Evolutionary conservation across 129 eudicot genomes (phyloP), one percentile per base, ranked within the genome.

Genomic region (Smallanthus sonchifolius): DNA sequence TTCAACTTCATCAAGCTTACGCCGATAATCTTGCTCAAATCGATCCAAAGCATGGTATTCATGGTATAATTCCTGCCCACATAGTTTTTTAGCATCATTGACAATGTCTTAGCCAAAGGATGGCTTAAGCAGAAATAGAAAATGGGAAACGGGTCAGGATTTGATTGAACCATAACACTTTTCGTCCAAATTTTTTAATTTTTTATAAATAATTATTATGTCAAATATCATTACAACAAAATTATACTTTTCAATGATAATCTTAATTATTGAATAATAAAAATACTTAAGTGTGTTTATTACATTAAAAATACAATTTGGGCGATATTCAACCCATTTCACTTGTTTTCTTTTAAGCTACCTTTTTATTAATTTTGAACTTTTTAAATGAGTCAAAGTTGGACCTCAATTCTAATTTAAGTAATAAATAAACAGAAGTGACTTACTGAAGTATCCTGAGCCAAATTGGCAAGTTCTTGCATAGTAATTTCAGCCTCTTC

Each of bases 381-480:
- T 36, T 16, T 38, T 36, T 14, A 24, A 40, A 40, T 39, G 11
- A 34, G 6, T 40, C 15, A 34, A 42, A 40, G 14, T 30, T 73
- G 10, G 4, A 10, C 10, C 51, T 13, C 30, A 36, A 17, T 48
- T 73, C 14, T 15, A 59, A 2, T 8, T 17, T n/a, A 52, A 28
- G 10, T 10, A 66, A 51, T n/a, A 65, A 62, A 15, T 59, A 30
- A 2, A 39, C 42, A 60, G 10, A 20, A 40, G 64, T 62, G 30
- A 81, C 98, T 83, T 88, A 94, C 98, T 9, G 89, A 88, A 76
- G 98, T 94, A 65, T 90, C 68, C 79, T 90, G 97, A 71, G 98
- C 96, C 73, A 90, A 84, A 69, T 80, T 73, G 32, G 87, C 86
- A 63, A 90, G 77, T 49, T 88, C 96, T 75, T 85, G 86, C 97